phyloP scores from a whole-genome alignment of 1,284 basidiomycete species.

The Tetrapyrgos nigripes region DNA sequence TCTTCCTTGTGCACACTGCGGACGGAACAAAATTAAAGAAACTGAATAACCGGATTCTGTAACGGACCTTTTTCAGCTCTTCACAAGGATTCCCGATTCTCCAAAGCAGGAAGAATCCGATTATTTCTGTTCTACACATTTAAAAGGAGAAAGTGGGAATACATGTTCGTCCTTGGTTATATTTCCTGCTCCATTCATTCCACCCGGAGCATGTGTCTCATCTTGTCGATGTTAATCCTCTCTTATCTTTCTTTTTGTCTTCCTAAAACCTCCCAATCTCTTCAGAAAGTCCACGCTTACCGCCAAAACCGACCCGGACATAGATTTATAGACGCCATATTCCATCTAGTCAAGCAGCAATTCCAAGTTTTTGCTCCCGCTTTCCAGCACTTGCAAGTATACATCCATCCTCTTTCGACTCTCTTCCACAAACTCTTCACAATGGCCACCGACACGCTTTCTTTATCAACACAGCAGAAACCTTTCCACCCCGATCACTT shows the following conservation, averaged over 20 bases:
- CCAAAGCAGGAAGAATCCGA: neutral
- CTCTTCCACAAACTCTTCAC: neutral
- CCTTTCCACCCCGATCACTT: constrained; percentile 36
- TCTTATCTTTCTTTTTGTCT: neutral
- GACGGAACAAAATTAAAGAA: neutral
- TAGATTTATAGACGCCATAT: neutral
- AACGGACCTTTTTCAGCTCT: neutral
- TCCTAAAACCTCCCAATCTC: neutral
- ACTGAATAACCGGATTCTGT: neutral
- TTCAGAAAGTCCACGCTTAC: neutral
- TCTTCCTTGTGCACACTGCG: neutral
- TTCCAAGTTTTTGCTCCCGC: too few species aligned
- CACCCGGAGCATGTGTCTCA: neutral
- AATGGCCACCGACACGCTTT: neutral
- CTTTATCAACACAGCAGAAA: neutral
- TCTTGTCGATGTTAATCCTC: too few species aligned
- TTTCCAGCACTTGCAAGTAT: neutral
- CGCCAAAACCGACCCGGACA: too few species aligned
- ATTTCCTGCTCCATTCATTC: neutral
- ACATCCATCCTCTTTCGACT: neutral
- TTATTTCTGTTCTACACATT: neutral
- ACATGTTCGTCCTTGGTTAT: neutral
- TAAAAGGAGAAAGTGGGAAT: neutral
- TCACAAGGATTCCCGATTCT: neutral
- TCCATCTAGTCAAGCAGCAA: neutral